Conservation (phyloP, 2,329 filamentous ascomycete genomes). For the Dothistroma pini region DNA sequence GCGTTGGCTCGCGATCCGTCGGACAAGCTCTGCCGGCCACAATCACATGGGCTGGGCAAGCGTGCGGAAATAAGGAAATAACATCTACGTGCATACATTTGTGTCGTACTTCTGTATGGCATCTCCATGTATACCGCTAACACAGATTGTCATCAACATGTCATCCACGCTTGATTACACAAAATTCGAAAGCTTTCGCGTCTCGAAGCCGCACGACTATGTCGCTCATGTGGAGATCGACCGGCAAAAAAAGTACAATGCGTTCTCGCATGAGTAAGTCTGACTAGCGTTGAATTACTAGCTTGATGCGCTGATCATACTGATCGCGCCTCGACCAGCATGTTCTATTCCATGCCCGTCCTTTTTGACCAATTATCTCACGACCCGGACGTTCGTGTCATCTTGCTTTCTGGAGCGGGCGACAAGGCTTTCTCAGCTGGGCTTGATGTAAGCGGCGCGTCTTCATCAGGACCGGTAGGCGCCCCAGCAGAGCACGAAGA, state of each 20-base stretch:
- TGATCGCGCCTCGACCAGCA: constrained; percentile 50
- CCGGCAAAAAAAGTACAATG: constrained; percentile 78
- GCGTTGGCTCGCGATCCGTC: not conserved
- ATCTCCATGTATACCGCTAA: not conserved
- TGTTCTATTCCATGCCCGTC: constrained; percentile 76
- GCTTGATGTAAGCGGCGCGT: constrained; percentile 56
- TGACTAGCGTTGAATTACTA: not conserved
- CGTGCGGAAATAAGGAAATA: not conserved
- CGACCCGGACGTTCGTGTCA: constrained; percentile 67
- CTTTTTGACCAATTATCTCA: constrained; percentile 69
- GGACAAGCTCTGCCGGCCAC: not conserved
- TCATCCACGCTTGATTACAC: not conserved
- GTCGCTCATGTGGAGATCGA: constrained; percentile 90
- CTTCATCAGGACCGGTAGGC: constrained; percentile 11
- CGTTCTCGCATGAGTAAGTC: constrained; percentile 55
- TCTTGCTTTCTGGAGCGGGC: constrained; percentile 77
- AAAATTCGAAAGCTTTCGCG: not conserved
- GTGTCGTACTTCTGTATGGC: not conserved
- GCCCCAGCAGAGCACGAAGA: constrained; percentile 11
- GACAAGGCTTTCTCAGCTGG: constrained; percentile 75
- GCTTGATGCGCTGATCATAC: not conserved
- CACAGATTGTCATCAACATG: not conserved
- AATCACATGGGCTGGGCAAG: not conserved
- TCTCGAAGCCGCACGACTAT: not conserved
- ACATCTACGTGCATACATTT: not conserved